Percentiles rank a stretch among this genome's conserved stretches.
These are phyloP conservation scores for Neofusicoccum sp. DNA, from an alignment of 2,329 filamentous ascomycete species.

Conservation along the genomic window DNA sequence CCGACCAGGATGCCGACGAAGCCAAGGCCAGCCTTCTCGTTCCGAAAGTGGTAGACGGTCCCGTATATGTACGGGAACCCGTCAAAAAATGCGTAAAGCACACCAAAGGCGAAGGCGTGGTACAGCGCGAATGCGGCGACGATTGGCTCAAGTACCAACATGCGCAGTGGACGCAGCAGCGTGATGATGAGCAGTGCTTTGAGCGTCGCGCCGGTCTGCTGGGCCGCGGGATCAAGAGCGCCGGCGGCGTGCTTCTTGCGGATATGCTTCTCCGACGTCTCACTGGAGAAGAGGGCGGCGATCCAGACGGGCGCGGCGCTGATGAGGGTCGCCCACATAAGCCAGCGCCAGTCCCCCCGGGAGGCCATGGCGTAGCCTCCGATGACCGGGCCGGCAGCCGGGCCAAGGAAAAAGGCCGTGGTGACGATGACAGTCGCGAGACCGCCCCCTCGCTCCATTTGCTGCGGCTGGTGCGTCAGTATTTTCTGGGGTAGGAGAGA, in stretches of 20 bases:
- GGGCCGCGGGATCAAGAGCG: no score
- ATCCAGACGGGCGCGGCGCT: slow-evolving; percentile 42
- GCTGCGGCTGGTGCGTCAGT: no score
- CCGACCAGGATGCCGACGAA: slow-evolving; percentile 40
- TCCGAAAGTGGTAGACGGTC: slow-evolving; percentile 33
- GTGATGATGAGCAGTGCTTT: slow-evolving; percentile 41
- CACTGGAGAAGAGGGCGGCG: slow-evolving; percentile 48
- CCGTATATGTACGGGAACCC: slow-evolving; percentile 38
- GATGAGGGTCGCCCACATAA: slow-evolving; percentile 49
- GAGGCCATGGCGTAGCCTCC: slow-evolving; percentile 60
- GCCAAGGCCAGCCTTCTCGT: slow-evolving; percentile 34
- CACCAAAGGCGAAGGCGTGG: slow-evolving; percentile 37
- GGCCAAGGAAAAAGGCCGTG: slow-evolving; percentile 67
- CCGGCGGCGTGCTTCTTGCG: no score
- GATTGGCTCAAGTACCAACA: slow-evolving; percentile 38
- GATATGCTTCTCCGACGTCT: slow-evolving; percentile 56
- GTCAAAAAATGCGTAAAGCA: slow-evolving; percentile 41
- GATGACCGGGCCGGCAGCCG: slow-evolving; percentile 68
- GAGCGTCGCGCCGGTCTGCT: background rate
- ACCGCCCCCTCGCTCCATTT: background rate
- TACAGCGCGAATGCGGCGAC: slow-evolving; percentile 40
- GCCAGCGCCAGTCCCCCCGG: slow-evolving; percentile 44
- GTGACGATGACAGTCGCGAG: slow-evolving; percentile 44
- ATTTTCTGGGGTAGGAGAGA: no score
- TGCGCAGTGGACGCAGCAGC: slow-evolving; percentile 56